Evolutionary conservation across 1,284 basidiomycete species (phyloP).

Genomic region (Puccinia hordei): DNA sequence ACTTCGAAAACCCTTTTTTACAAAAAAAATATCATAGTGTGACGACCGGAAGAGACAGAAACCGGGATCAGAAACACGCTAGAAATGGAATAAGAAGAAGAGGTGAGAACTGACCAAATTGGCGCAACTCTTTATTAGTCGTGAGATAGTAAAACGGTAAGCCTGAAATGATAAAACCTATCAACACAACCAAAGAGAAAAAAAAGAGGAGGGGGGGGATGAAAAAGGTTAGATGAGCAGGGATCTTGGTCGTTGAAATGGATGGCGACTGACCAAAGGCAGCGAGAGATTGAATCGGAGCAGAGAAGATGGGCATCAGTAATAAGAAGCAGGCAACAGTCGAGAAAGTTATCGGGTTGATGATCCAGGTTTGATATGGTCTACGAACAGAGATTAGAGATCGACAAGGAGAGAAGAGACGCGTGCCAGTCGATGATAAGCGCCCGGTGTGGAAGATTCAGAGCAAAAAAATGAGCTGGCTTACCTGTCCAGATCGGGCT

Average conservation of each 20-base stretch:
- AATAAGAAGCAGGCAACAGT: constrained; percentile 86
- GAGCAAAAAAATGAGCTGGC: constrained; percentile 49
- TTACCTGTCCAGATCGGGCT: constrained; percentile 80
- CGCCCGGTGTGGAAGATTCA: background rate
- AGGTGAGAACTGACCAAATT: background rate
- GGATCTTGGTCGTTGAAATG: background rate
- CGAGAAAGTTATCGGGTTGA: constrained; percentile 87
- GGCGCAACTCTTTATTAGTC: background rate
- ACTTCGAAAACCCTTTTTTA: constrained; percentile 3
- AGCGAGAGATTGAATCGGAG: constrained; percentile 81
- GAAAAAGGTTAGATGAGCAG: background rate
- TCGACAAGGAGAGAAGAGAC: background rate
- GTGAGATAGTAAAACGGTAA: constrained; percentile 45
- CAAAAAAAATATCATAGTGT: too few relatives aligned
- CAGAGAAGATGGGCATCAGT: constrained; percentile 91
- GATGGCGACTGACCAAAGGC: constrained; percentile 70
- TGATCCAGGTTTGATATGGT: constrained; percentile 87
- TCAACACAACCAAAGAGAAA: background rate
- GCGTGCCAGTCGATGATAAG: background rate
- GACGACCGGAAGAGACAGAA: background rate
- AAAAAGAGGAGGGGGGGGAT: background rate
- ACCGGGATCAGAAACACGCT: too few relatives aligned
- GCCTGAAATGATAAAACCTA: constrained; percentile 43
- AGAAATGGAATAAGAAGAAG: background rate
- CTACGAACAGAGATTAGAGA: constrained; percentile 57